A percentile compares a stretch with the other conserved stretches of the same genome.
Evolutionary conservation across 1,284 basidiomycete species (phyloP).

Genomic region (Moesziomyces antarcticus): DNA sequence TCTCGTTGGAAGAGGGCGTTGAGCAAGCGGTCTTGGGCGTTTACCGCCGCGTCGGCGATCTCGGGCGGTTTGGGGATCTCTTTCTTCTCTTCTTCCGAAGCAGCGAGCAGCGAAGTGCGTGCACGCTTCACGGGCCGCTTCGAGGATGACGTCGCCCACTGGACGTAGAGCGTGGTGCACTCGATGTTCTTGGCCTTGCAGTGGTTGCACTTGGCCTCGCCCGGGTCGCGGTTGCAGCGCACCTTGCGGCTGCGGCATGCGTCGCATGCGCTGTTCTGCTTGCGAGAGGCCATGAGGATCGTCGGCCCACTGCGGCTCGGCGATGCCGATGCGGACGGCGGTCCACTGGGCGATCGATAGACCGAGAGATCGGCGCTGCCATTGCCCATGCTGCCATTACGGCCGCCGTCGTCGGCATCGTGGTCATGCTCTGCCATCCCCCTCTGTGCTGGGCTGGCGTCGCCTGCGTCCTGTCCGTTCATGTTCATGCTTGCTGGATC

Average conservation of each 20-base stretch:
- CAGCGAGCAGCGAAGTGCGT: constrained; percentile 22
- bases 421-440: background rate
- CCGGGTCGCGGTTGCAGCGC: constrained; percentile 47
- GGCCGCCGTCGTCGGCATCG: constrained; percentile 6
- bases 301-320: constrained; percentile 25
- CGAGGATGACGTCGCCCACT: constrained; percentile 53
- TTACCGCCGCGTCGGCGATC: constrained; percentile 23
- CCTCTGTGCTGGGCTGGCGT: constrained; percentile 3
- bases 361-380: constrained; percentile 15
- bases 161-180: constrained; percentile 58
- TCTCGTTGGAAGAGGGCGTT: constrained; percentile 44
- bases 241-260: constrained; percentile 60
- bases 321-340: constrained; percentile 15
- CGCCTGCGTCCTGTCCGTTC: background rate
- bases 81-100: constrained; percentile 26
- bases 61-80: constrained; percentile 39
- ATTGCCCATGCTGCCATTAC: constrained; percentile 16
- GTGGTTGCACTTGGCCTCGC: constrained; percentile 55
- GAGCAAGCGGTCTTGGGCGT: constrained; percentile 34
- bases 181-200: constrained; percentile 60
- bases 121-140: constrained; percentile 53
- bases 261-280: constrained; percentile 62
- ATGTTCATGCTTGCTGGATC: background rate
- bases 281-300: constrained; percentile 48
- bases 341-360: constrained; percentile 12